Base-by-base conservation (phyloP, 2,329 filamentous ascomycete genomes). In the Pyricularia sp. region DNA sequence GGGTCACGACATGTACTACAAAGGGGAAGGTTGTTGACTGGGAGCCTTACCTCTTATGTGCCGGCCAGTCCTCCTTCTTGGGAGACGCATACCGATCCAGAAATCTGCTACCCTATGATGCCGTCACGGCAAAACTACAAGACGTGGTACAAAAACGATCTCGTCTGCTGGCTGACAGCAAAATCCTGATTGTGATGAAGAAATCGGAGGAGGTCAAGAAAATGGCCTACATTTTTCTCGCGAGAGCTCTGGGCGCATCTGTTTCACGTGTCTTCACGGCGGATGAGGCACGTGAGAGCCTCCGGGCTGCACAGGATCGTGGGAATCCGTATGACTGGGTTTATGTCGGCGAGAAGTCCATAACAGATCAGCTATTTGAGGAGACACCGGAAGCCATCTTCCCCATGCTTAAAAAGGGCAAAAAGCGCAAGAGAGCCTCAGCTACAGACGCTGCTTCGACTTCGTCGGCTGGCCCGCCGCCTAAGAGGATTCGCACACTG, bases 31-130 rank as follows among this genome's bases (percentile, higher is more conserved):
- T 94, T 0, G 79, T 96, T 0, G 86, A 91, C 67, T 97, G 94
- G 91, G 81, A 85, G 9, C 86, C 89, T 0, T 98, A 97, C 75
- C 85, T 97, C 0, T 86, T 99, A 0, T 92, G 93, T 33, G 92
- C 94, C 0, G 95, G 95, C 0, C 87, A 92, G 71, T 96, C 92
- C 0, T 82, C 84, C 0, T 90, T 91, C 68, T 86, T 98, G 0
- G 88, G 89, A 26, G 90, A 92, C 63, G 92, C 91, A 0, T 85
- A 93, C 12, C 88, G 90, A 63, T 97, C 93, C 1, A 87, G 94
- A 28, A 86, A 84, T 9, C 80, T 98, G 42, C 70, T 78, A 0
- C 80, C 86, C 0, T 94, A 90, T 72, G 81, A 89, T 4, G 84
- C 88, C 0, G 74, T 75, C 0, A 82, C 81, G 0, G 87, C 89